A percentile compares a stretch with the other conserved stretches of the same genome.
phyloP scores from a whole-genome alignment of 345 rosid genomes.

The Carallia pectinifolia region DNA sequence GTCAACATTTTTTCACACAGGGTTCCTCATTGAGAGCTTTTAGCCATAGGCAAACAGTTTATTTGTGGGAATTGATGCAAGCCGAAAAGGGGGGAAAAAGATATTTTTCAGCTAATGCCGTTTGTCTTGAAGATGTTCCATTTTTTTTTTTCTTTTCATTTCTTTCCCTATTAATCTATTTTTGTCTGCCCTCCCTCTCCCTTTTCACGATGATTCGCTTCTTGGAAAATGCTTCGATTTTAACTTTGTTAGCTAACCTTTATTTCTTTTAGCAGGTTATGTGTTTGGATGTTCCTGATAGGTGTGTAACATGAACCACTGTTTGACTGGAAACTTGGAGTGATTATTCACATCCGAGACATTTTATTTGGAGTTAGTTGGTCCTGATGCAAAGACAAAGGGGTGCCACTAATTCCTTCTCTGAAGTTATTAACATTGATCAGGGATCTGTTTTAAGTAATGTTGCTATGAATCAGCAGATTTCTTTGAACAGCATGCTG shows the following conservation, averaged over 20 bases:
- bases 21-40: too few relatives aligned
- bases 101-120: conserved; percentile 22
- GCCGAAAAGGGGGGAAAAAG: conserved; percentile 17
- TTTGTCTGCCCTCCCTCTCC: too few relatives aligned
- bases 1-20: too few relatives aligned
- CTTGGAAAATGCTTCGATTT: neutral
- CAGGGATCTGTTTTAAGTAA: conserved; percentile 44
- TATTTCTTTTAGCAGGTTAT: conserved; percentile 20
- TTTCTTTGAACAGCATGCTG: conserved; percentile 38
- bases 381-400: conserved; percentile 63
- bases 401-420: conserved; percentile 43
- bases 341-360: conserved; percentile 15
- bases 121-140: conserved; percentile 8
- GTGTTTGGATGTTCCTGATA: conserved; percentile 29
- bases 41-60: neutral
- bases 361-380: conserved; percentile 30
- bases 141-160: neutral
- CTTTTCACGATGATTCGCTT: too few relatives aligned
- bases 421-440: conserved; percentile 53
- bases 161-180: neutral
- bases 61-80: conserved; percentile 11
- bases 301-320: conserved; percentile 13
- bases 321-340: conserved; percentile 13
- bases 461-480: conserved; percentile 38
- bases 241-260: conserved; percentile 17